Evolutionary conservation across 208 protist species (phyloP), one percentile per base, ranked within the genome.

Genomic region (Leishmania guyanensis): DNA sequence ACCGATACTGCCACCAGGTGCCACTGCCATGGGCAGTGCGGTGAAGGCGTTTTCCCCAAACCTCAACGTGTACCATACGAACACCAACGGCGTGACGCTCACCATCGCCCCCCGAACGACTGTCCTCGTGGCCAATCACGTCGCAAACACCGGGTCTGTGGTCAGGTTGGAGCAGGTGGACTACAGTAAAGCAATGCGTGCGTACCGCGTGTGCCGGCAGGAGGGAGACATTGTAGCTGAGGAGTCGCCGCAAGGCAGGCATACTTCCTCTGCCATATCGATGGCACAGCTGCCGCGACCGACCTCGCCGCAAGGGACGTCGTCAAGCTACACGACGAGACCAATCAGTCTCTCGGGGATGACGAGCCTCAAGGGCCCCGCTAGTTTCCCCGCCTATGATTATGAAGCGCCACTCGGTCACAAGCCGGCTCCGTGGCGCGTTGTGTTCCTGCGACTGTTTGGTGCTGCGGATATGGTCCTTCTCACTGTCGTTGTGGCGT

Each of bases 161-260:
- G 87, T 97, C 20, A 81, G 88, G 79, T 79, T 97, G 53, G 88
- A 89, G 78, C 86, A 87, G 62, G 80, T 90, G 20, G 89, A 93
- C 78, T 93, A 95, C 85, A 92, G 92, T 79, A 88, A 93, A 43
- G 88, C 85, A n/a, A 90, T 97, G 84, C 91, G 94, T 0, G 88
- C 82, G 12, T 97, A 97, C 60, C 85, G 90, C 5, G 85, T 97
- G 51, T 90, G 84, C 48, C 84, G 90, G 9, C 85, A 89, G 75
- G 79, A 85, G 33, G 84, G 79, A 4, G 54, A 64, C 60, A 17
- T 43, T 53, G 54, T 22, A 5, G 33, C 60, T 14, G 54, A 84
- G 43, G 51, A 80, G 50, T 36, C 17, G 9, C 36, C 29, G 53
- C 39, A 62, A 12, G 58, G 22, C 36, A 33, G 29, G 26, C 39